Conservation (phyloP, 441 rosid species). For the Flueggea neowawraea region DNA sequence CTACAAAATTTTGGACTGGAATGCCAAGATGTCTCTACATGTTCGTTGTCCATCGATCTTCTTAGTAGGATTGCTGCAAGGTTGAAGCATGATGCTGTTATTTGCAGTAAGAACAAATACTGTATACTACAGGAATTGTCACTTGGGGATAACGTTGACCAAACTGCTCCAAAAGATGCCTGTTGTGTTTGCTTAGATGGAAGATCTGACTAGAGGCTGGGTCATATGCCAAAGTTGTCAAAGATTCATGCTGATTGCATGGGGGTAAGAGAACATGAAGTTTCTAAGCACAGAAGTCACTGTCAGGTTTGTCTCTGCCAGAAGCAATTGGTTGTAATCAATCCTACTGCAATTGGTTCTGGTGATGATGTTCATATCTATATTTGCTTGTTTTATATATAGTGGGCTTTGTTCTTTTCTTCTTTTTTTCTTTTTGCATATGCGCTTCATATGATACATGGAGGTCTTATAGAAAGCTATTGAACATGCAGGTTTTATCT, state of each 20-base stretch:
- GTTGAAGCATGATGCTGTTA: conserved; percentile 81
- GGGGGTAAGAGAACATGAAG: conserved; percentile 80
- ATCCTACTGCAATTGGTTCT: conserved; percentile 75
- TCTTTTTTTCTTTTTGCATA: background rate
- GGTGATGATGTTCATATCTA: conserved; percentile 78
- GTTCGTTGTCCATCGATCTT: conserved; percentile 94
- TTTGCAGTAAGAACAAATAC: conserved; percentile 50
- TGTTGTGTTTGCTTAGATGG: conserved; percentile 79
- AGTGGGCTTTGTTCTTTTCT: conserved; percentile 12
- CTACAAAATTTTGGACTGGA: conserved; percentile 97
- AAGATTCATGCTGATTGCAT: conserved; percentile 88
- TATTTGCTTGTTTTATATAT: conserved; percentile 75
- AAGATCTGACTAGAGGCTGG: conserved; percentile 55
- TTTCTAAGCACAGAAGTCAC: conserved; percentile 65
- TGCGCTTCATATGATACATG: too few species aligned
- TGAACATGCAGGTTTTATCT: conserved; percentile 80
- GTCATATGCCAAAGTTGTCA: conserved; percentile 76
- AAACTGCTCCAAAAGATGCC: conserved; percentile 42
- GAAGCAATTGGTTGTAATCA: conserved; percentile 90
- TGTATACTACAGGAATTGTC: conserved; percentile 66
- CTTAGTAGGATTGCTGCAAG: conserved; percentile 93
- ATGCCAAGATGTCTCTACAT: conserved; percentile 87
- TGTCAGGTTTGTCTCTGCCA: conserved; percentile 83
- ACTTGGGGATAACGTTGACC: conserved; percentile 41
- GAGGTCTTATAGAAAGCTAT: conserved; percentile 18